Evolutionary conservation across 2,329 filamentous ascomycete species (phyloP), one percentile per base, ranked within the genome.

Genomic region (Zymoseptoria ardabiliae): DNA sequence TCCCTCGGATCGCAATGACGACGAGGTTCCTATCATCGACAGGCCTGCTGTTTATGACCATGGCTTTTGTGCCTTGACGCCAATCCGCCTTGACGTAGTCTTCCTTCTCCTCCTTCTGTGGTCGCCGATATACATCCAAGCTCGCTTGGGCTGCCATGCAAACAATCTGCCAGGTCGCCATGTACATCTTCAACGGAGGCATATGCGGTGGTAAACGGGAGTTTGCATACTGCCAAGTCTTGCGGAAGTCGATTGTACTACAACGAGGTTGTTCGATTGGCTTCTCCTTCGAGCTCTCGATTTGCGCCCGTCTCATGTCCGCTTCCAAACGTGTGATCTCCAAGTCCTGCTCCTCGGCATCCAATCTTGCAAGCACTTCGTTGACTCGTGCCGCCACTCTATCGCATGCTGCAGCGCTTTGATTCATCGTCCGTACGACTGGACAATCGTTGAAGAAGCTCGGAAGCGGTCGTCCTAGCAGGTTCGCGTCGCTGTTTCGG

Each of bases 1-100:
- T 91, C 20, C 91, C 91, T 20, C 91, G 84, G 62, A 96, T 89
- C 13, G 91, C 90, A 68, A 96, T 89, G 10, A 95, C 87, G 58
- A 96, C 87, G 19, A 87, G 86, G 70, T 89, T 85, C 76, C 87
- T 85, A 67, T 90, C 81, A 68, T 94, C 90, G 70, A 91, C 84
- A 1, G 89, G 85, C 0, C 92, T 81, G 0, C 87, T 90, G 70
- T 92, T 93, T 70, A 95, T 86, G 17, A 89, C 85, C 86, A 93
- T 93, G 22, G 90, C 88, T 71, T 92, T 93, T 0, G 89, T 88
- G n/a, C 89, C 89, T 3, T 82, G 80, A 20, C 81, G 80, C 81
- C 86, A 89, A 71, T 91, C 85, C 3, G 88, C 84, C 41, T 85
- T 80, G 41, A 94, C 81, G 65, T 89, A 88, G 2, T 86, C 81